A percentile compares a stretch with the other conserved stretches of the same genome.
These are phyloP conservation scores for Trichophyton rubrum DNA, from an alignment of 2,329 filamentous ascomycete genomes.

Conservation along the genomic window DNA sequence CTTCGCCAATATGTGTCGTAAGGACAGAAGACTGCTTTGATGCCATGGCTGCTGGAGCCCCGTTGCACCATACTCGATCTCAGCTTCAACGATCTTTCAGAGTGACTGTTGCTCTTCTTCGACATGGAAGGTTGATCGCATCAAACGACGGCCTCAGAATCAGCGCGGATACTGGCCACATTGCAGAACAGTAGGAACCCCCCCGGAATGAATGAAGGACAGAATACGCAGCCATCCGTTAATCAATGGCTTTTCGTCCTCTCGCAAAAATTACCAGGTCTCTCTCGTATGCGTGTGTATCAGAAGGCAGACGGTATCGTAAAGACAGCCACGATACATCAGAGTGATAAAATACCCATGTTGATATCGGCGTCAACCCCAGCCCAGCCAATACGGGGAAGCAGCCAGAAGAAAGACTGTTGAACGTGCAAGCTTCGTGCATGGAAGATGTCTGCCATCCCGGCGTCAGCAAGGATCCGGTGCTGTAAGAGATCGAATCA, in stretches of 20 bases:
- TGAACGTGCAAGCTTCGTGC: neutral
- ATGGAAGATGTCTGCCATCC: neutral
- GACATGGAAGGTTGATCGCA: neutral
- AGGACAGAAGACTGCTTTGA: neutral
- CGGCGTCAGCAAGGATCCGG: neutral
- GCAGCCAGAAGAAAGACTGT: neutral
- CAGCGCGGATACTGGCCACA: neutral
- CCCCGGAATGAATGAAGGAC: neutral
- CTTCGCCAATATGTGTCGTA: neutral
- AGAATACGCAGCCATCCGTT: neutral
- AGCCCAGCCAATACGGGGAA: neutral
- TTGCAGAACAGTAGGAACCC: too few species aligned
- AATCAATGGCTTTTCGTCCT: neutral
- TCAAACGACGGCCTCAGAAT: neutral
- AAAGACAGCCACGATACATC: neutral
- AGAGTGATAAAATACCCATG: neutral
- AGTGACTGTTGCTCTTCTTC: neutral
- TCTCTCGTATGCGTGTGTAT: neutral
- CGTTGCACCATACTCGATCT: neutral
- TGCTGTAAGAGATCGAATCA: neutral
- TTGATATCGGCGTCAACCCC: neutral
- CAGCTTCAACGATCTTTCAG: neutral
- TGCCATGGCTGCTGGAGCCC: neutral
- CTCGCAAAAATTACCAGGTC: neutral
- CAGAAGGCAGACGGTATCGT: neutral